Evolutionary conservation across 2,329 filamentous ascomycete genomes (phyloP).

Genomic region (Cladophialophora yegresii): DNA sequence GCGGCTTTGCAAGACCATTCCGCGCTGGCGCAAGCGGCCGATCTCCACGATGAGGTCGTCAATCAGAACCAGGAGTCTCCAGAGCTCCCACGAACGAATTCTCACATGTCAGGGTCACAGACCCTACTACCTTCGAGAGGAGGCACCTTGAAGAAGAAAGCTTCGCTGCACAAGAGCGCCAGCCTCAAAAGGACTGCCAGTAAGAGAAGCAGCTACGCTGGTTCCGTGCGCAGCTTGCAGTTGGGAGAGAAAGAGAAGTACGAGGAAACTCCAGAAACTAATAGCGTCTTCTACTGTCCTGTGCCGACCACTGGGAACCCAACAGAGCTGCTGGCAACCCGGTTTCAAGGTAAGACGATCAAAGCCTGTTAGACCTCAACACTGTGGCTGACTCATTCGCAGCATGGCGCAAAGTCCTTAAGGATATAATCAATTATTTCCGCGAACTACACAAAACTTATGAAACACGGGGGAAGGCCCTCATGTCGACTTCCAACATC

Average conservation of each 20-base stretch:
- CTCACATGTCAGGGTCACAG: constrained; percentile 47
- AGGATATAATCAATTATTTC: constrained; percentile 92
- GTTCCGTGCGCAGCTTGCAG: constrained; percentile 79
- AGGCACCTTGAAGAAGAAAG: constrained; percentile 87
- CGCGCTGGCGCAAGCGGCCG: constrained; percentile 42
- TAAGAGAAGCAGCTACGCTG: constrained; percentile 77
- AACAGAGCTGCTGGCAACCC: constrained; percentile 80
- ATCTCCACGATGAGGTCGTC: constrained; percentile 43
- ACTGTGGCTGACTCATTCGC: constrained; percentile 11
- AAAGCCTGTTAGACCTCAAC: not conserved
- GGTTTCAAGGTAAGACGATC: constrained; percentile 75
- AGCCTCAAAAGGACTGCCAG: constrained; percentile 80
- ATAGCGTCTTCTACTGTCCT: constrained; percentile 86
- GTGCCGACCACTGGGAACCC: constrained; percentile 85
- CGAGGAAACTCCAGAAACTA: constrained; percentile 66
- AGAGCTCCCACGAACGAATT: constrained; percentile 45
- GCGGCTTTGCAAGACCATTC: constrained; percentile 39
- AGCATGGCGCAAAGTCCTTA: constrained; percentile 95
- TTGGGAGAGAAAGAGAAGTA: constrained; percentile 64
- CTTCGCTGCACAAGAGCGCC: constrained; percentile 69
- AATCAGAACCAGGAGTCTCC: constrained; percentile 28
- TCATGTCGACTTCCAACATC: constrained; percentile 79
- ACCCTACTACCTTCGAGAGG: constrained; percentile 51
- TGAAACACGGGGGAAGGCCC: constrained; percentile 77
- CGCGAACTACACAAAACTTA: constrained; percentile 88